Conservation (phyloP, 2,329 filamentous ascomycete genomes). For the Didymella pinodella region DNA sequence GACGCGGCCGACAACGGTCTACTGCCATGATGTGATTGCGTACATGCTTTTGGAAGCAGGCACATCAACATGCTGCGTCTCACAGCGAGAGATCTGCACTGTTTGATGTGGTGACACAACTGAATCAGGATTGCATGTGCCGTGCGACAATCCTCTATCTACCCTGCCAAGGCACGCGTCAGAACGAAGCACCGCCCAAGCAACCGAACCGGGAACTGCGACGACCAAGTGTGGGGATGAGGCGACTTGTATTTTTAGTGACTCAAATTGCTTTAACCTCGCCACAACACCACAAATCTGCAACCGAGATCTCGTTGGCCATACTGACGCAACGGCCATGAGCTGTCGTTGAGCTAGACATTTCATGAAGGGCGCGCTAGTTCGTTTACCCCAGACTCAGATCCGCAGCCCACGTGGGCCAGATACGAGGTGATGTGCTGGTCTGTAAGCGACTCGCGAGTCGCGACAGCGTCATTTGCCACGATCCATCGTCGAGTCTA, state of each 20-base stretch:
- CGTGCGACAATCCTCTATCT: slow-evolving; percentile 2
- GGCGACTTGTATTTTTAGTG: slow-evolving; percentile 24
- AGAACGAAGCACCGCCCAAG: slow-evolving; percentile 22
- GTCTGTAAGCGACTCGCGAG: slow-evolving; percentile 28
- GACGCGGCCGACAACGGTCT: slow-evolving; percentile 14
- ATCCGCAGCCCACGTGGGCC: slow-evolving; percentile 36
- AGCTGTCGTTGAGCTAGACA: slow-evolving; percentile 12
- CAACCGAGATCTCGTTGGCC: background rate
- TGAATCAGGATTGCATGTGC: slow-evolving; percentile 7
- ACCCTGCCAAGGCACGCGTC: slow-evolving; percentile 8
- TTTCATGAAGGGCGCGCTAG: slow-evolving; percentile 25
- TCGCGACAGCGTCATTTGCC: slow-evolving; percentile 17
- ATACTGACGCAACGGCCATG: slow-evolving; percentile 8
- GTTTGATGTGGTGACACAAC: slow-evolving; percentile 17
- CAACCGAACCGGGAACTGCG: slow-evolving; percentile 22
- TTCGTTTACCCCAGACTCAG: slow-evolving; percentile 36
- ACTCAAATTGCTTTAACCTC: background rate
- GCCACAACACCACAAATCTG: slow-evolving; percentile 14
- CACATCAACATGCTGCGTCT: slow-evolving; percentile 12
- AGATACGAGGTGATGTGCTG: slow-evolving; percentile 40
- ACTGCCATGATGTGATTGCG: slow-evolving; percentile 6
- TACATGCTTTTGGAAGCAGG: slow-evolving; percentile 6
- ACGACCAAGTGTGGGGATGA: slow-evolving; percentile 21
- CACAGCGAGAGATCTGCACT: slow-evolving; percentile 1
- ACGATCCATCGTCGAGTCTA: slow-evolving; percentile 1